Evolutionary conservation across 495 filamentous ascomycete genomes (phyloP).

Genomic region (Talaromyces wortmannii): DNA sequence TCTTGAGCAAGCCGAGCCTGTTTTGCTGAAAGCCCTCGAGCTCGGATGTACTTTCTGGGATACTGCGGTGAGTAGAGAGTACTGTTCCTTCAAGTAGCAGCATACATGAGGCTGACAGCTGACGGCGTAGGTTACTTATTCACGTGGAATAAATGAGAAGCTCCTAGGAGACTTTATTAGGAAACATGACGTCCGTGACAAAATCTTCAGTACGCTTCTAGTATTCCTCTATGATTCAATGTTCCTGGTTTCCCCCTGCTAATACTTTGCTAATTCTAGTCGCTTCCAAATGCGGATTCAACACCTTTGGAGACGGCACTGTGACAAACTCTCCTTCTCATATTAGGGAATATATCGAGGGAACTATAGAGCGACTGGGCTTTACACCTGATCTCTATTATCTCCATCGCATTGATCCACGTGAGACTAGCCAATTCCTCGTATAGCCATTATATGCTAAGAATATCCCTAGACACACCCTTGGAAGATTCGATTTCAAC

Average conservation of each 20-base stretch:
- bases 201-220: constrained; percentile 13
- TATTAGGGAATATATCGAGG: constrained; percentile 26
- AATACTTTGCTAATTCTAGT: background rate
- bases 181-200: constrained; percentile 19
- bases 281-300: constrained; percentile 14
- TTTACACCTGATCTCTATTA: constrained; percentile 20
- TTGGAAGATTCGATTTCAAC: background rate
- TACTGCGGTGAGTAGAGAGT: constrained; percentile 21
- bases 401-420: constrained; percentile 1
- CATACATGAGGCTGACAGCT: no score
- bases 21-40: constrained; percentile 34
- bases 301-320: constrained; percentile 5
- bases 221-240: background rate
- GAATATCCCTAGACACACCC: no score
- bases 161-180: constrained; percentile 25
- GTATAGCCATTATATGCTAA: constrained; percentile 12
- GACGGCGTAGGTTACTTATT: no score
- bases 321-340: constrained; percentile 22
- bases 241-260: no score
- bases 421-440: constrained; percentile 5
- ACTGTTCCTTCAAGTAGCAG: no score
- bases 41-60: constrained; percentile 27
- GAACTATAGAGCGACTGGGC: constrained; percentile 23
- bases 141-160: constrained; percentile 15
- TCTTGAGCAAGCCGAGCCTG: constrained; percentile 41